A percentile compares a stretch with the other conserved stretches of the same genome.
phyloP scores from a whole-genome alignment of 345 rosid genomes.

The Salix koriyanagi region DNA sequence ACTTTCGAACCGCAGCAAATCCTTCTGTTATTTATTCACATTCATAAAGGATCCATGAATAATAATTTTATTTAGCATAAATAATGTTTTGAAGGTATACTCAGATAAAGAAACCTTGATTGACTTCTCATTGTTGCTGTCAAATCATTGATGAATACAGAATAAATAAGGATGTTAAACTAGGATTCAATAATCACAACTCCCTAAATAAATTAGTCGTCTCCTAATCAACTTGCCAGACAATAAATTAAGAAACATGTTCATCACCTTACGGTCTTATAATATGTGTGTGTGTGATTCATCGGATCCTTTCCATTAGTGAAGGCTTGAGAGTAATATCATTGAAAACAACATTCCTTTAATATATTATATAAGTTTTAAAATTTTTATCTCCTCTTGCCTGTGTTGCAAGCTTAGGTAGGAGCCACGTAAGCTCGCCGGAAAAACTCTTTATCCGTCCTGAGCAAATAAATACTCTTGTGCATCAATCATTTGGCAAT shows the following conservation, averaged over 20 bases:
- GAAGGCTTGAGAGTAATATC: conserved; percentile 7
- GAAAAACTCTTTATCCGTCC: conserved; percentile 6
- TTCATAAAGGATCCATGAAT: too few relatives aligned
- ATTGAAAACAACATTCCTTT: conserved; percentile 17
- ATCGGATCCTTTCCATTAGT: neutral
- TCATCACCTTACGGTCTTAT: too few relatives aligned
- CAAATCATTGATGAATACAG: too few relatives aligned
- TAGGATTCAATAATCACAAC: neutral
- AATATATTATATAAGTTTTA: neutral
- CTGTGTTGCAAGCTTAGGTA: neutral
- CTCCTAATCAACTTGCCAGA: neutral
- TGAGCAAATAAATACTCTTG: neutral
- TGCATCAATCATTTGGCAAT: conserved; percentile 1
- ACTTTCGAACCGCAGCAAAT: too few relatives aligned
- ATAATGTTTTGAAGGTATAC: too few relatives aligned
- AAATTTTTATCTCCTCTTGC: neutral
- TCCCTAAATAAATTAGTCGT: neutral
- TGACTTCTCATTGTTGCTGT: too few relatives aligned
- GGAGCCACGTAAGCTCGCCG: neutral
- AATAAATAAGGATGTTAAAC: neutral
- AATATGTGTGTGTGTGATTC: too few relatives aligned
- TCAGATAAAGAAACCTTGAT: too few relatives aligned
- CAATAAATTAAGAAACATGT: neutral
- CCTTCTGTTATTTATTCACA: too few relatives aligned
- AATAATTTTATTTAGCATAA: too few relatives aligned